Percentiles rank a stretch among this genome's conserved stretches.
phyloP scores from a whole-genome alignment of 371 early-diverging fungal genomes.

The Syncephalastrum racemosum region DNA sequence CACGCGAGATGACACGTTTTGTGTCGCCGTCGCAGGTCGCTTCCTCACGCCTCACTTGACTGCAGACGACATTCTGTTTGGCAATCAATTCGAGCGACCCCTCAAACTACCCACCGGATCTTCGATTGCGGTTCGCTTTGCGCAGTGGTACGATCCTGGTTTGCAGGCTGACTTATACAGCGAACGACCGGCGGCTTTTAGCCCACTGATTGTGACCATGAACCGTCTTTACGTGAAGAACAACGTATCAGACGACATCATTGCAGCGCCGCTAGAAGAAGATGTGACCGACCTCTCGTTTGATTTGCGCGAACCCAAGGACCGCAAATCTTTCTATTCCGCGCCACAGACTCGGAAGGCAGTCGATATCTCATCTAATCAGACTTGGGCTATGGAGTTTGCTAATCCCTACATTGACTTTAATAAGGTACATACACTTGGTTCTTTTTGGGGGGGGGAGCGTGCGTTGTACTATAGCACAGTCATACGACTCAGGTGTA shows the following conservation, averaged over 20 bases:
- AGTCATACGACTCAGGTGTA: not conserved
- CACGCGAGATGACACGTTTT: conserved; percentile 54
- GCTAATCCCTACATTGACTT: conserved; percentile 69
- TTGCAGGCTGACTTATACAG: conserved; percentile 71
- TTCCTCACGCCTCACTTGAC: conserved; percentile 60
- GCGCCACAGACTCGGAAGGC: conserved; percentile 27
- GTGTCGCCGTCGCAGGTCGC: conserved; percentile 70
- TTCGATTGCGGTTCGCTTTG: conserved; percentile 73
- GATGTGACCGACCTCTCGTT: conserved; percentile 21
- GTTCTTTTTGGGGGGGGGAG: no score
- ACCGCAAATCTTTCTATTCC: conserved; percentile 37
- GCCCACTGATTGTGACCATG: conserved; percentile 74
- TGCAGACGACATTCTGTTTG: conserved; percentile 75
- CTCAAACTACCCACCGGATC: conserved; percentile 71
- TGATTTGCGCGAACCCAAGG: conserved; percentile 28
- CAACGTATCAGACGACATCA: not conserved
- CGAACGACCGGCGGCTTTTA: conserved; percentile 74
- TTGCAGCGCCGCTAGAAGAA: conserved; percentile 33
- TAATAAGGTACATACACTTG: conserved; percentile 42
- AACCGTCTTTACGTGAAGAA: conserved; percentile 48
- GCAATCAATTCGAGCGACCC: conserved; percentile 74
- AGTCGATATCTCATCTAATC: conserved; percentile 41
- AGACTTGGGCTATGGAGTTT: conserved; percentile 67
- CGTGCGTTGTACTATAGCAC: not conserved
- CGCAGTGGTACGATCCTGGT: conserved; percentile 79